Conservation (phyloP, 371 early-diverging fungal species). For the Haplosporangium sp. region DNA sequence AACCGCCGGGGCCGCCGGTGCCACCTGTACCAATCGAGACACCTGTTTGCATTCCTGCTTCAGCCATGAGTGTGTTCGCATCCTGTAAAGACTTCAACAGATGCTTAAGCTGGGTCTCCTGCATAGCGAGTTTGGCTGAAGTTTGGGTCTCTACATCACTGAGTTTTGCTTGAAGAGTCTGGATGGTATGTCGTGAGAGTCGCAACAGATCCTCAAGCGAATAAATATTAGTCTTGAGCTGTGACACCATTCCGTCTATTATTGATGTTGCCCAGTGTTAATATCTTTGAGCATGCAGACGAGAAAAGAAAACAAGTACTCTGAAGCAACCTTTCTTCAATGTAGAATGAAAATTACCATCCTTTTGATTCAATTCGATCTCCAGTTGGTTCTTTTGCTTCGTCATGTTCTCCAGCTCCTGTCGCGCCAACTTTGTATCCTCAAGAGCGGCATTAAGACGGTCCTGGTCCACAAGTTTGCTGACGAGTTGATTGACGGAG, state of each 20-base stretch:
- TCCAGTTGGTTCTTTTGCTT: conserved; percentile 76
- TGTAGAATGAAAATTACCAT: conserved; percentile 50
- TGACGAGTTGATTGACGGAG: conserved; percentile 78
- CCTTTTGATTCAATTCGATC: conserved; percentile 74
- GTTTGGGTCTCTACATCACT: conserved; percentile 76
- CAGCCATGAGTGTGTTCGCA: conserved; percentile 61
- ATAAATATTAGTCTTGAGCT: conserved; percentile 78
- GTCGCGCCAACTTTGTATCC: conserved; percentile 74
- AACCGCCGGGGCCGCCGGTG: neutral
- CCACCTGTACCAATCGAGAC: conserved; percentile 22
- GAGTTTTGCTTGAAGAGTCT: conserved; percentile 79
- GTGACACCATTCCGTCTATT: conserved; percentile 77
- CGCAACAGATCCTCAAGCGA: conserved; percentile 84
- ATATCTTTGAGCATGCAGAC: too few relatives aligned
- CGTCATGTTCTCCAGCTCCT: conserved; percentile 61
- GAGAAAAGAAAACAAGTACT: too few relatives aligned
- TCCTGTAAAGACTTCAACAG: conserved; percentile 68
- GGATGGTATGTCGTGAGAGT: conserved; percentile 84
- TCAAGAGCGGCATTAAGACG: conserved; percentile 73
- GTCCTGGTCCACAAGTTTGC: conserved; percentile 86
- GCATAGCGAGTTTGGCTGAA: conserved; percentile 70
- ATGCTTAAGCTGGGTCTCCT: conserved; percentile 79
- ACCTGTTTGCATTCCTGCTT: conserved; percentile 45
- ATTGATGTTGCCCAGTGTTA: neutral
- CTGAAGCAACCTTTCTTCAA: too few relatives aligned